These are phyloP conservation scores for Globisporangium recalcitrans DNA, from an alignment of 352 stramenopile genomes.

Conservation along the genomic window DNA sequence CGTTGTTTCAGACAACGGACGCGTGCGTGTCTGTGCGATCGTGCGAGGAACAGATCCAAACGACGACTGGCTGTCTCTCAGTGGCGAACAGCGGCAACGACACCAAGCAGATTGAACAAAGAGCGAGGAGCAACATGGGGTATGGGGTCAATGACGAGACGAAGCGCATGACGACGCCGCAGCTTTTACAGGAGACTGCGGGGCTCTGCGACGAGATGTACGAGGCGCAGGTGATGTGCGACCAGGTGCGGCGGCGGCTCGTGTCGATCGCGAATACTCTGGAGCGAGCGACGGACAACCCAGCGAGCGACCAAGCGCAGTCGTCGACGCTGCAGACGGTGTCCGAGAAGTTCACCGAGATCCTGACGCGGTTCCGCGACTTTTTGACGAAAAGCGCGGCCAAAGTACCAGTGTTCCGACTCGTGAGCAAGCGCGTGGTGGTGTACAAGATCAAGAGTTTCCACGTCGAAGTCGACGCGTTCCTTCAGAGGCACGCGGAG, in stretches of 20 bases:
- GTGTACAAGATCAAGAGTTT: not conserved
- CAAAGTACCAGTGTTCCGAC: not conserved
- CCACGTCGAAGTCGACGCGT: conserved; percentile 3
- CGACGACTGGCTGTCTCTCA: too few species aligned
- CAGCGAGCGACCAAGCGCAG: not conserved
- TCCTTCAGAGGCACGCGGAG: not conserved
- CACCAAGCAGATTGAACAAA: not conserved
- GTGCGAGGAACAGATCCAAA: too few species aligned
- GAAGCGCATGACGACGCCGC: not conserved
- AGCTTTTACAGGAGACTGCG: not conserved
- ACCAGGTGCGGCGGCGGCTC: conserved; percentile 12
- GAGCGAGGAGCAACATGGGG: not conserved
- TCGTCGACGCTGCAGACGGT: not conserved
- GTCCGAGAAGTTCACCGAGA: not conserved
- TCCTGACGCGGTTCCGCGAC: not conserved
- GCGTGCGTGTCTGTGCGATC: too few species aligned
- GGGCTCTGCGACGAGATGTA: conserved; percentile 5
- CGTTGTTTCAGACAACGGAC: too few species aligned
- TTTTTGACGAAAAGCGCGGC: not conserved
- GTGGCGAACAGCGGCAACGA: too few species aligned
- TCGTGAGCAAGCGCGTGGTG: conserved; percentile 11
- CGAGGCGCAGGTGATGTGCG: conserved; percentile 11
- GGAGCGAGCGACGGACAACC: not conserved
- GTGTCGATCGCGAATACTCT: not conserved
- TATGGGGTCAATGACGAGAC: not conserved